Percentiles rank a stretch among this genome's conserved stretches.
phyloP scores from a whole-genome alignment of 1,139 yeast species.

The Nakaseomyces bracarensis region DNA sequence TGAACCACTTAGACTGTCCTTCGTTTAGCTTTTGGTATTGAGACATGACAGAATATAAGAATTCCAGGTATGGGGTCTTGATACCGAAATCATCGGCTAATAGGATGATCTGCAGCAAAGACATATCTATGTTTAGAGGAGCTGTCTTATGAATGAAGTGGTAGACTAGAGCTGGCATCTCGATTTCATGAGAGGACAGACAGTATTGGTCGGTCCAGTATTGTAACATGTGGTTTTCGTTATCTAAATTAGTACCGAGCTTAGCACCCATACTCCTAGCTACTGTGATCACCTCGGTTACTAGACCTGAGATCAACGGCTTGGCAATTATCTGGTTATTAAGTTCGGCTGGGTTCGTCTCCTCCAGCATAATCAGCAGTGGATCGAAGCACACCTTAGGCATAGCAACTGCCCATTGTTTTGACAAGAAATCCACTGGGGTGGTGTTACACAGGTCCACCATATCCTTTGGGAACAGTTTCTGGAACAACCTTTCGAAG shows the following conservation, averaged over 20 bases:
- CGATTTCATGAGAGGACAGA: conserved; percentile 12
- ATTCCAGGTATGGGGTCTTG: conserved; percentile 84
- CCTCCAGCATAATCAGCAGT: conserved; percentile 62
- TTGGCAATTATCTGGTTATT: conserved; percentile 66
- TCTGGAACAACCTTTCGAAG: conserved; percentile 26
- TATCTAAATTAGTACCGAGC: conserved; percentile 27
- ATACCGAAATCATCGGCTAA: conserved; percentile 80
- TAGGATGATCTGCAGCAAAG: conserved; percentile 75
- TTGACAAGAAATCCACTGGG: conserved; percentile 54
- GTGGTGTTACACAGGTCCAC: conserved; percentile 30
- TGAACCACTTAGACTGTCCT: conserved; percentile 36
- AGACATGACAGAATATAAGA: conserved; percentile 70
- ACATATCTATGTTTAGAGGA: conserved; percentile 54
- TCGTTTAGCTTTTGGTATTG: conserved; percentile 50
- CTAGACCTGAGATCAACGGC: conserved; percentile 73
- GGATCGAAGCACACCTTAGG: conserved; percentile 76
- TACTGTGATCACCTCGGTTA: conserved; percentile 64
- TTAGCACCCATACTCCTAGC: conserved; percentile 72
- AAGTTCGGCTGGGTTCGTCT: conserved; percentile 51
- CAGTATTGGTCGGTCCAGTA: conserved; percentile 42
- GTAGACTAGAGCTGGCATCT: conserved; percentile 25
- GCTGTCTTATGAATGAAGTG: conserved; percentile 25
- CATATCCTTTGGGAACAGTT: conserved; percentile 35
- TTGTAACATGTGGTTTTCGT: conserved; percentile 49
- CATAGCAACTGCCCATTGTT: conserved; percentile 79